These are phyloP conservation scores for Colletotrichum tamarilloi DNA, from an alignment of 2,329 filamentous ascomycete species.

Conservation along the genomic window DNA sequence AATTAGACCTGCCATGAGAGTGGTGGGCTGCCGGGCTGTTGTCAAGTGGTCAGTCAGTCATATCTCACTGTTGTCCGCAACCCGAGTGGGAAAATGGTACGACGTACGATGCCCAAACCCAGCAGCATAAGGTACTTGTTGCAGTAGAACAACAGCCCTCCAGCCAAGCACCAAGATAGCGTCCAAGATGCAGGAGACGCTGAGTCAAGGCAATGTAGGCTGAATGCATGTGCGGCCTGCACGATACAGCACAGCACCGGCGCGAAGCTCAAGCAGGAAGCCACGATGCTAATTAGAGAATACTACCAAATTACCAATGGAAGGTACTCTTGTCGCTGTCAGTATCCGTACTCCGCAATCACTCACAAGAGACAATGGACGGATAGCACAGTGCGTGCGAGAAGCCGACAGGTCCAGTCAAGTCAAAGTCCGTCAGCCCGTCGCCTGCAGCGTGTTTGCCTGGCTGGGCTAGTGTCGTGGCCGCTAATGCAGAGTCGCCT, in stretches of 20 bases:
- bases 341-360: not conserved
- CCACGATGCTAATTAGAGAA: not conserved
- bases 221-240: slow-evolving; percentile 12
- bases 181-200: slow-evolving; percentile 19
- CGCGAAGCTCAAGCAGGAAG: not conserved
- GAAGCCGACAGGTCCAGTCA: not conserved
- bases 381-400: not conserved
- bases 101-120: not conserved
- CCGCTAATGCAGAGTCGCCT: not conserved
- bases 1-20: no score
- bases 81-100: not conserved
- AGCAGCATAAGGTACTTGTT: not conserved
- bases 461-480: not conserved
- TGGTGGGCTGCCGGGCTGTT: no score
- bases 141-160: not conserved
- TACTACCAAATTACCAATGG: not conserved
- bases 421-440: not conserved
- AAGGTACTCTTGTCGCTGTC: no score
- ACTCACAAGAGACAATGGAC: not conserved
- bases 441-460: not conserved
- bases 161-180: not conserved
- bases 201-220: slow-evolving; percentile 26
- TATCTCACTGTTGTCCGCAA: not conserved
- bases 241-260: not conserved
- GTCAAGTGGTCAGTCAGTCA: not conserved